Percentiles rank a stretch among this genome's conserved stretches.
Conservation (phyloP, 1,284 basidiomycete genomes). For the Leccinum pachyderme region DNA sequence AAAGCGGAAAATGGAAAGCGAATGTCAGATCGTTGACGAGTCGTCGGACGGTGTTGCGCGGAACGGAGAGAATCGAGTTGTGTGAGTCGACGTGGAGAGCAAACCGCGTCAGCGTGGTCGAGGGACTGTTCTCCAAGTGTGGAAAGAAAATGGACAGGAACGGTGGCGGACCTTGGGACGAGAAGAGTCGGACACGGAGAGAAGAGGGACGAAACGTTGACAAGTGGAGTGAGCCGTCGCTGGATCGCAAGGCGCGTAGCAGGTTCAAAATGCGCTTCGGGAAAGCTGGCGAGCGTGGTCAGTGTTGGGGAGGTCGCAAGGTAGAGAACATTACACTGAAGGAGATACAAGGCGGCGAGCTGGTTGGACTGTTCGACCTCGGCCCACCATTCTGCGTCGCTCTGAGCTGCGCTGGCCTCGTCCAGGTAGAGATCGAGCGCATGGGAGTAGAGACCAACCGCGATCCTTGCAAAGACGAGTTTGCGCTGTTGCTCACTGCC, state of each 20-base stretch:
- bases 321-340: constrained; percentile 39
- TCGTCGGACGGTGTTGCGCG: constrained; percentile 7
- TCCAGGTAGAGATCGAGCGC: constrained; percentile 55
- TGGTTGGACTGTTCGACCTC: constrained; percentile 56
- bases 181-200: constrained; percentile 46
- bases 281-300: constrained; percentile 43
- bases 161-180: constrained; percentile 36
- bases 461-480: constrained; percentile 43
- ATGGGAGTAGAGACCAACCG: constrained; percentile 58
- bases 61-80: constrained; percentile 1
- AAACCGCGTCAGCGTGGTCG: constrained; percentile 10
- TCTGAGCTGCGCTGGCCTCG: constrained; percentile 63
- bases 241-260: constrained; percentile 43
- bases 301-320: not conserved
- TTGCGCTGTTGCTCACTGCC: not conserved
- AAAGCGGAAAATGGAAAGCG: constrained; percentile 25
- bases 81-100: constrained; percentile 5
- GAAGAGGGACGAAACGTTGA: constrained; percentile 52
- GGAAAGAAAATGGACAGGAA: constrained; percentile 47
- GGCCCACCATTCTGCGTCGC: constrained; percentile 76
- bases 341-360: constrained; percentile 53
- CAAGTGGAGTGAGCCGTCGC: constrained; percentile 46
- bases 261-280: constrained; percentile 54
- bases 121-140: constrained; percentile 40
- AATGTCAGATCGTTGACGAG: constrained; percentile 15